phyloP scores from a whole-genome alignment of 768 basidiomycete genomes.

The Lanmaoa rubissima region DNA sequence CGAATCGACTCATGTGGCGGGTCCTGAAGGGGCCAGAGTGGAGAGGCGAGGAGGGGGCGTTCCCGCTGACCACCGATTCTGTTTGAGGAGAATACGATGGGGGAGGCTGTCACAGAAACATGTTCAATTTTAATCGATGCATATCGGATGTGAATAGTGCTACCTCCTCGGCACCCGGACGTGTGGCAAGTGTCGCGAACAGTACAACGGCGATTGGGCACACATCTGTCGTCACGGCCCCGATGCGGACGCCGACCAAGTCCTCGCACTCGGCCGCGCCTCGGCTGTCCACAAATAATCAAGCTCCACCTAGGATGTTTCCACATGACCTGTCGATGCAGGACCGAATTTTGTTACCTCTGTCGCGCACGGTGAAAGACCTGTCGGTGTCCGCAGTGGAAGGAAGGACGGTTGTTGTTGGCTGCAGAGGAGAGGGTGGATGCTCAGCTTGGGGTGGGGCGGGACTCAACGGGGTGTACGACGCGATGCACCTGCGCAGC shows the following conservation, averaged over 20 bases:
- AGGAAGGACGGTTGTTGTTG: conserved; percentile 42
- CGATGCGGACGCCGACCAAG: conserved; percentile 23
- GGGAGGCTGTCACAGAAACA: conserved; percentile 17
- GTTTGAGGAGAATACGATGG: conserved; percentile 18
- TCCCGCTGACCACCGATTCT: not conserved
- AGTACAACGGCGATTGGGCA: conserved; percentile 21
- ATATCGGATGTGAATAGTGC: not conserved
- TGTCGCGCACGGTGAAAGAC: conserved; percentile 60
- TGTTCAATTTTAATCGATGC: not conserved
- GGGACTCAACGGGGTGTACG: conserved; percentile 25
- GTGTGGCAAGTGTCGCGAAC: conserved; percentile 27
- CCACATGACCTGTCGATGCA: conserved; percentile 42
- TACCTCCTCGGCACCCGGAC: conserved; percentile 17
- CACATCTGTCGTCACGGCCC: conserved; percentile 30
- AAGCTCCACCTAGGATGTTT: conserved; percentile 39
- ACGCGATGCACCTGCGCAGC: conserved; percentile 29
- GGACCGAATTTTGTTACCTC: conserved; percentile 43
- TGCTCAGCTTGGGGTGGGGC: conserved; percentile 32
- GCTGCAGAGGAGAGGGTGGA: conserved; percentile 48
- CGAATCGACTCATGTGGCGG: no score
- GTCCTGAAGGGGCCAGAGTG: no score
- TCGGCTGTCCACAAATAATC: conserved; percentile 37
- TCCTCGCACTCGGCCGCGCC: conserved; percentile 27
- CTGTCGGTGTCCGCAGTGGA: conserved; percentile 66
- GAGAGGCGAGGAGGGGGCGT: no score